Conservation (phyloP, 2,329 filamentous ascomycete species). For the Diaporthe destruens region DNA sequence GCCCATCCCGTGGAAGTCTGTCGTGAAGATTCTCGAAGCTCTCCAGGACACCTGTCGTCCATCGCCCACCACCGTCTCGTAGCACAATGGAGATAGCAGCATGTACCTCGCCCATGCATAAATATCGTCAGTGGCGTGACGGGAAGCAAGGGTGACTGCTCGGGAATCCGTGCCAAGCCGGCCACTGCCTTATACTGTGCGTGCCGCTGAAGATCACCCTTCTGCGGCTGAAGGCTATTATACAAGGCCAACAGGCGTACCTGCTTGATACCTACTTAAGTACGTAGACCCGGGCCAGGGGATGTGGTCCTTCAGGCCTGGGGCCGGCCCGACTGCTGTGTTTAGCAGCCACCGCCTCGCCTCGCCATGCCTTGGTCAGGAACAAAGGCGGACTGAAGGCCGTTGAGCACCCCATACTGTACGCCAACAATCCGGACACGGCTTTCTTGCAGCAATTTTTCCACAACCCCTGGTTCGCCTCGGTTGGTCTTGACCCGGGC, state of each 20-base stretch:
- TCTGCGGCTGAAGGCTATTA: background rate
- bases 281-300: background rate
- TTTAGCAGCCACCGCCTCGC: no score
- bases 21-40: background rate
- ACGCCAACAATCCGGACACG: background rate
- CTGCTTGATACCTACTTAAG: no score
- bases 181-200: background rate
- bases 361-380: background rate
- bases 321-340: constrained; percentile 10
- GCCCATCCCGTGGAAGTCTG: background rate
- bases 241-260: background rate
- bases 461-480: background rate
- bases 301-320: background rate
- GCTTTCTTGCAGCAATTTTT: constrained; percentile 18
- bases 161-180: constrained; percentile 25
- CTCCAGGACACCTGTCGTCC: no score
- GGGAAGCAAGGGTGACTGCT: background rate
- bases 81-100: background rate
- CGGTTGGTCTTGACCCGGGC: constrained; percentile 26
- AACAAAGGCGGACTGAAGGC: constrained; percentile 9
- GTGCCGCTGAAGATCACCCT: background rate
- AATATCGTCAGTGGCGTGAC: constrained; percentile 24
- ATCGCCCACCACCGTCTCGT: background rate
- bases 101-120: background rate
- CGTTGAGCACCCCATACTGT: constrained; percentile 14